Evolutionary conservation across 768 basidiomycete species (phyloP).

Genomic region (Cystobasidium onofrii): DNA sequence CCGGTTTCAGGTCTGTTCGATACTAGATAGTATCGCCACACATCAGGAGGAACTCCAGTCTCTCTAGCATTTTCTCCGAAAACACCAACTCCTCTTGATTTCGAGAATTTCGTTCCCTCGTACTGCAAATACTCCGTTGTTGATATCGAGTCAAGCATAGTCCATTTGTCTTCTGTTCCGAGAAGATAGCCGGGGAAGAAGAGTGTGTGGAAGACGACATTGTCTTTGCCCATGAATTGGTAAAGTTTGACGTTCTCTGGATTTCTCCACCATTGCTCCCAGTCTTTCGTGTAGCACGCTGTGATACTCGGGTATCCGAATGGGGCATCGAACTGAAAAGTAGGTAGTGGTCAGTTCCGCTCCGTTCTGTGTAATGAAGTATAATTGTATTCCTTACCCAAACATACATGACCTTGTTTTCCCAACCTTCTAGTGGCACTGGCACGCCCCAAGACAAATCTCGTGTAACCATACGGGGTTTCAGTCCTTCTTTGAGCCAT

Average conservation of each 20-base stretch:
- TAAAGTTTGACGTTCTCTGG: constrained; percentile 79
- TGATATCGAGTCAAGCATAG: constrained; percentile 82
- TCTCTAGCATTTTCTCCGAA: constrained; percentile 91
- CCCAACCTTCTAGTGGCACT: constrained; percentile 80
- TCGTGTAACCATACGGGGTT: constrained; percentile 82
- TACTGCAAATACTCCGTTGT: constrained; percentile 99
- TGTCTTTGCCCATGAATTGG: constrained; percentile 99
- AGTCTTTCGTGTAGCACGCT: constrained; percentile 83
- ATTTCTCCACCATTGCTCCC: constrained; percentile 96
- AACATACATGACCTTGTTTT: constrained; percentile 91
- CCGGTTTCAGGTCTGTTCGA: constrained; percentile 85
- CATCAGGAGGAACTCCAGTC: constrained; percentile 83
- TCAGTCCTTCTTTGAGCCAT: constrained; percentile 71
- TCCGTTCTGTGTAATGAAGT: too few relatives aligned
- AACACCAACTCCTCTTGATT: constrained; percentile 90
- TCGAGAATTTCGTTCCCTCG: constrained; percentile 97
- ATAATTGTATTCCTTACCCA: constrained; percentile 61
- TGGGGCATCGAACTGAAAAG: constrained; percentile 77
- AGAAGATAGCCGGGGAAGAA: constrained; percentile 85
- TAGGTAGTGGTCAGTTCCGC: constrained; percentile 28
- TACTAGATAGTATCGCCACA: constrained; percentile 94
- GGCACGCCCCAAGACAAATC: constrained; percentile 95
- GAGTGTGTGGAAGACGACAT: constrained; percentile 95
- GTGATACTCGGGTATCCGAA: constrained; percentile 97
- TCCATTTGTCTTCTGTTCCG: constrained; percentile 86